Evolutionary conservation across 768 basidiomycete species (phyloP).

Genomic region (Daedalea quercina): DNA sequence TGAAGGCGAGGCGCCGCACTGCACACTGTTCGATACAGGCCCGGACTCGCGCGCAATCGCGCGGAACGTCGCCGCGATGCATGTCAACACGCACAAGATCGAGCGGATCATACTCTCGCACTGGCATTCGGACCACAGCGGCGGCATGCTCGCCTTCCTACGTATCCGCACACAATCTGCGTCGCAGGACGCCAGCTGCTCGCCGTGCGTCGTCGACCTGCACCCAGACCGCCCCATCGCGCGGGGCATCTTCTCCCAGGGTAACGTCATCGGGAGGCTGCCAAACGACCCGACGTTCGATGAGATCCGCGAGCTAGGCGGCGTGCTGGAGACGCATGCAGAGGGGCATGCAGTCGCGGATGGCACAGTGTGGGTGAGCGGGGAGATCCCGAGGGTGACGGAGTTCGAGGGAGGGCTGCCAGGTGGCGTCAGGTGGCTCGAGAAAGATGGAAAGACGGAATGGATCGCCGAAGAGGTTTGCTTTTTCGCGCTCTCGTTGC

Average conservation of each 20-base stretch:
- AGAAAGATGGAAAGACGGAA: slow-evolving; percentile 18
- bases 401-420: slow-evolving; percentile 62
- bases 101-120: slow-evolving; percentile 66
- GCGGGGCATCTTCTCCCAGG: slow-evolving; percentile 67
- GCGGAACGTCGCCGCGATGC: slow-evolving; percentile 62
- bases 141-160: slow-evolving; percentile 57
- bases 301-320: slow-evolving; percentile 50
- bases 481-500: neutral
- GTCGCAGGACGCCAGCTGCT: slow-evolving; percentile 5
- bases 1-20: slow-evolving; percentile 35
- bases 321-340: slow-evolving; percentile 43
- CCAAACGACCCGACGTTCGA: slow-evolving; percentile 69
- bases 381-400: slow-evolving; percentile 70
- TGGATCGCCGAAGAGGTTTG: slow-evolving; percentile 55
- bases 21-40: slow-evolving; percentile 80
- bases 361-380: slow-evolving; percentile 68
- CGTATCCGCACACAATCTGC: slow-evolving; percentile 29
- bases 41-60: slow-evolving; percentile 71
- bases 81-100: slow-evolving; percentile 45
- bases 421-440: slow-evolving; percentile 59
- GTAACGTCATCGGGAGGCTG: slow-evolving; percentile 48
- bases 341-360: slow-evolving; percentile 63
- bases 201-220: slow-evolving; percentile 53
- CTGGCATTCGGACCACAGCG: slow-evolving; percentile 53
- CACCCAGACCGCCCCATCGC: slow-evolving; percentile 72